These are phyloP conservation scores for Mucuna pruriens DNA, from an alignment of 306 rosid genomes.

Conservation along the genomic window DNA sequence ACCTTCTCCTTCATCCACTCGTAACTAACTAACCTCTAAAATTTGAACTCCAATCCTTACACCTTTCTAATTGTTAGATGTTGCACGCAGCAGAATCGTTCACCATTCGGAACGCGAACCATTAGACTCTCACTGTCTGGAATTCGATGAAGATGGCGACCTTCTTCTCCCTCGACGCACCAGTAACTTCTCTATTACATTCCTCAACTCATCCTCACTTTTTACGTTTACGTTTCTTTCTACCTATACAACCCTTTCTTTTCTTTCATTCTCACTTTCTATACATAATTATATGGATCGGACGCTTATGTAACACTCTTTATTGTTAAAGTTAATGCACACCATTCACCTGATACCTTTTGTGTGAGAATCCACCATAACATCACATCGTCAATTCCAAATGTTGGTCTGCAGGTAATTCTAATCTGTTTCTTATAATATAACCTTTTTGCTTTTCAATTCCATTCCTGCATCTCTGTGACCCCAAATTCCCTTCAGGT, in stretches of 20 bases:
- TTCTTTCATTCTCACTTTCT: neutral
- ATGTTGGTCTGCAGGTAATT: constrained; percentile 89
- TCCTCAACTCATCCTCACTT: too few relatives aligned
- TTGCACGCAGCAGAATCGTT: constrained; percentile 36
- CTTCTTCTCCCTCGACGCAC: constrained; percentile 71
- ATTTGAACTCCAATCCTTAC: neutral
- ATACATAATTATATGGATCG: neutral
- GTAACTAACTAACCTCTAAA: neutral
- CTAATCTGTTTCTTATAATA: constrained; percentile 5
- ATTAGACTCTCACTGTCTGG: constrained; percentile 33
- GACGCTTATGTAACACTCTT: neutral
- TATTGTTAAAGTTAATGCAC: constrained; percentile 41
- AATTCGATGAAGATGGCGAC: constrained; percentile 76
- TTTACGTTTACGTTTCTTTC: too few relatives aligned
- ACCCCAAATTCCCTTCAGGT: constrained; percentile 51
- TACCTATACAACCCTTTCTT: neutral
- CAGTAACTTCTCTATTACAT: constrained; percentile 45
- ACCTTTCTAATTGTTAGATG: constrained; percentile 37
- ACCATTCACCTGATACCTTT: constrained; percentile 32
- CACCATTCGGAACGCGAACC: constrained; percentile 41
- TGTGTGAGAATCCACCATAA: constrained; percentile 66
- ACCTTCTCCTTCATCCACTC: neutral
- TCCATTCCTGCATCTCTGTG: neutral
- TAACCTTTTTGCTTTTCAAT: neutral
- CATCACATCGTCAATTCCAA: constrained; percentile 80